Percentiles rank a stretch among this genome's conserved stretches.
These are phyloP conservation scores for Geosmithia morbida DNA, from an alignment of 2,329 filamentous ascomycete species.

Conservation along the genomic window DNA sequence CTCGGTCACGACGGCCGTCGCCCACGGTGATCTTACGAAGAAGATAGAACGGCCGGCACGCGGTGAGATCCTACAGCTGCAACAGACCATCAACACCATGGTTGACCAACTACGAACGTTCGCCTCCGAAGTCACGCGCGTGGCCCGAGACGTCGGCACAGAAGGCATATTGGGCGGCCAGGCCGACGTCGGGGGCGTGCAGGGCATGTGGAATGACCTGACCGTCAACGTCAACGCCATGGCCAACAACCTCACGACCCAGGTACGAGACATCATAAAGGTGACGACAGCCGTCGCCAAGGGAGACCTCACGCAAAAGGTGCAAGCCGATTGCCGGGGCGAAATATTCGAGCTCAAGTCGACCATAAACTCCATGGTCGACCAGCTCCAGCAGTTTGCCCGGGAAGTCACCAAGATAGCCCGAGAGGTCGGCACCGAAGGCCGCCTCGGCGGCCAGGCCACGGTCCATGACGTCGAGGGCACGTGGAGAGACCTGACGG, in stretches of 20 bases:
- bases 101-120: conserved; percentile 75
- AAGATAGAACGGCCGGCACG: conserved; percentile 71
- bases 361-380: conserved; percentile 99
- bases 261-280: conserved; percentile 89
- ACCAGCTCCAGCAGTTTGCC: conserved; percentile 91
- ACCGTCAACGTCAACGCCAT: conserved; percentile 80
- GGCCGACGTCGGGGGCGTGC: conserved; percentile 65
- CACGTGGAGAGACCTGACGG: conserved; percentile 91
- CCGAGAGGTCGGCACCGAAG: conserved; percentile 91
- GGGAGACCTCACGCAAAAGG: conserved; percentile 92
- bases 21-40: conserved; percentile 69
- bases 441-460: conserved; percentile 84
- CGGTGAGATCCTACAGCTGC: conserved; percentile 69
- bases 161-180: conserved; percentile 74
- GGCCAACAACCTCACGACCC: conserved; percentile 75
- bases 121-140: conserved; percentile 70
- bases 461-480: conserved; percentile 93
- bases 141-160: conserved; percentile 71
- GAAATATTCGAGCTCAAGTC: conserved; percentile 92
- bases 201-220: conserved; percentile 19
- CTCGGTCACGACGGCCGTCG: conserved; percentile 70
- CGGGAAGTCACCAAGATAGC: conserved; percentile 95
- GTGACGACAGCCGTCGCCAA: conserved; percentile 59
- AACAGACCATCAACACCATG: conserved; percentile 84
- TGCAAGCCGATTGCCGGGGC: conserved; percentile 81